Evolutionary conservation across 2,329 filamentous ascomycete species (phyloP).

Genomic region (Aureobasidium sp.): DNA sequence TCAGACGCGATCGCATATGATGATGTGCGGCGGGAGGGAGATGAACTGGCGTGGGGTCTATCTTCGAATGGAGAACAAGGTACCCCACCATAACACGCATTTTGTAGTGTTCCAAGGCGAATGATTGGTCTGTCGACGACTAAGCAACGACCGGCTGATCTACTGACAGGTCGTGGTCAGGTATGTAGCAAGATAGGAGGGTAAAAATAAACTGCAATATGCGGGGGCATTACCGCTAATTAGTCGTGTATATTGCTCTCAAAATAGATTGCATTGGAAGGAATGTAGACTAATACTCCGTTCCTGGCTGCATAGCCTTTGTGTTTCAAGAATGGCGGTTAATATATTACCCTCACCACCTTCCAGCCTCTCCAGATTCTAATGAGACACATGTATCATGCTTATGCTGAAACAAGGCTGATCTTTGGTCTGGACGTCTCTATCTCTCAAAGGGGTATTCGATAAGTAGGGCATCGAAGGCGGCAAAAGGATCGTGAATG

Average conservation of each 20-base stretch:
- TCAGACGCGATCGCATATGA: neutral
- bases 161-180: neutral
- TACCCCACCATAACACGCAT: conserved; percentile 1
- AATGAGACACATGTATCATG: conserved; percentile 4
- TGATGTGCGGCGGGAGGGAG: neutral
- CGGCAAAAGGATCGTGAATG: neutral
- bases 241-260: conserved; percentile 9
- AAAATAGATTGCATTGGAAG: conserved; percentile 14
- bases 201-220: conserved; percentile 14
- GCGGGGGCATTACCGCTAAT: neutral
- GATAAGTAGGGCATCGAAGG: neutral
- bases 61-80: neutral
- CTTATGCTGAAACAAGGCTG: conserved; percentile 11
- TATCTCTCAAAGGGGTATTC: neutral
- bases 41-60: conserved; percentile 3
- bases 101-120: neutral
- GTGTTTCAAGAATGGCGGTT: conserved; percentile 15
- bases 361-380: neutral
- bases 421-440: neutral
- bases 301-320: neutral
- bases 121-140: neutral
- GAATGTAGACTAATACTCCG: conserved; percentile 5
- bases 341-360: conserved; percentile 9
- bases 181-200: neutral
- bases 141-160: conserved; percentile 10